A percentile compares a stretch with the other conserved stretches of the same genome.
These are phyloP conservation scores for Schwanniomyces pseudopolymorphus DNA, from an alignment of 805 yeast species.

Conservation along the genomic window DNA sequence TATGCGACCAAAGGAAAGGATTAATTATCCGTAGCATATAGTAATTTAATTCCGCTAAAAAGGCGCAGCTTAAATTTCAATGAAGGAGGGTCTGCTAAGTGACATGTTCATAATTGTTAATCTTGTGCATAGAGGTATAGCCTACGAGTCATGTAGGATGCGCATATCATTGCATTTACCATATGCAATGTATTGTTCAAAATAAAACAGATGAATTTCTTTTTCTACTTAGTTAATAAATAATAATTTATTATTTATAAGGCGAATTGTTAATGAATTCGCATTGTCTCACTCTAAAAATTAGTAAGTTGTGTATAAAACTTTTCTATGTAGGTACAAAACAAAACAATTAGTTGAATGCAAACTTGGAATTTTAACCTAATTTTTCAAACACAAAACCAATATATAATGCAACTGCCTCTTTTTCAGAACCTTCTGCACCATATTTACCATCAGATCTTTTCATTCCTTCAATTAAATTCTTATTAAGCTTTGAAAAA, in stretches of 20 bases:
- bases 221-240: background rate
- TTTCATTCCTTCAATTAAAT: slow-evolving; percentile 65
- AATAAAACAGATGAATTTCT: background rate
- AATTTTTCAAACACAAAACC: slow-evolving; percentile 79
- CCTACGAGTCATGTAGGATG: background rate
- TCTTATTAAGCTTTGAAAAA: slow-evolving; percentile 56
- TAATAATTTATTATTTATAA: background rate
- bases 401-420: slow-evolving; percentile 83
- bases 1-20: too few relatives aligned
- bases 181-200: background rate
- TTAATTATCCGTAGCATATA: background rate
- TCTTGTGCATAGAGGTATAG: too few relatives aligned
- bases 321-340: background rate
- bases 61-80: background rate
- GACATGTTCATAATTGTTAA: background rate
- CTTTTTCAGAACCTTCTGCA: slow-evolving; percentile 85
- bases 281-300: background rate
- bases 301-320: background rate
- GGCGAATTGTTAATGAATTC: background rate
- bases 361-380: slow-evolving; percentile 13
- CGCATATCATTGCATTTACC: background rate
- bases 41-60: background rate
- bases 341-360: background rate
- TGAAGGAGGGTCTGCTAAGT: background rate
- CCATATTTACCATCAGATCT: slow-evolving; percentile 81